Percentiles rank a stretch among this genome's conserved stretches.
phyloP scores from a whole-genome alignment of 2,329 filamentous ascomycete genomes.

The Hortaea werneckii region DNA sequence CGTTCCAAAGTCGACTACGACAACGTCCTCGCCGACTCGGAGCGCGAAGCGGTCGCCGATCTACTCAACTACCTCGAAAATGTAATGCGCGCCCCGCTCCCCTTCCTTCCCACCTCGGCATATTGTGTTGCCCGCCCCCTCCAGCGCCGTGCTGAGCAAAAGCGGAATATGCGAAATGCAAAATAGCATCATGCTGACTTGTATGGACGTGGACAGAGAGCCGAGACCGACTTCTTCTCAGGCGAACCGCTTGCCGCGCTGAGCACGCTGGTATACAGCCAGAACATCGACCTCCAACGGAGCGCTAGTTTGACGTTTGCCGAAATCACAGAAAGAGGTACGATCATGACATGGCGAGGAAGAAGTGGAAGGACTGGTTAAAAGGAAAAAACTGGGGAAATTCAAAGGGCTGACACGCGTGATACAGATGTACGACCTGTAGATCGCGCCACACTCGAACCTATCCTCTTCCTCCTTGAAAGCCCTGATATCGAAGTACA shows the following conservation, averaged over 20 bases:
- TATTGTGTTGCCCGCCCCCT: background rate
- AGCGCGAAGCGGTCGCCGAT: slow-evolving; percentile 93
- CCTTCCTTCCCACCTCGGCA: background rate
- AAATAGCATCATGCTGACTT: slow-evolving; percentile 9
- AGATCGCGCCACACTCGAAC: slow-evolving; percentile 86
- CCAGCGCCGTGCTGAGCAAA: no score
- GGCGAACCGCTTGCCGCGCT: slow-evolving; percentile 88
- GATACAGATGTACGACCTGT: slow-evolving; percentile 85
- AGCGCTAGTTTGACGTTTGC: slow-evolving; percentile 98
- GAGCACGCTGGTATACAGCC: slow-evolving; percentile 93
- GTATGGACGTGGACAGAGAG: slow-evolving; percentile 49
- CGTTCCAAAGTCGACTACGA: slow-evolving; percentile 30
- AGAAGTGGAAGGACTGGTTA: background rate
- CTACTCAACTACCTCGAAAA: slow-evolving; percentile 93
- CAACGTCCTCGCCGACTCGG: slow-evolving; percentile 77
- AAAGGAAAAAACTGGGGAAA: background rate
- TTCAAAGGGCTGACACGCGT: slow-evolving; percentile 1
- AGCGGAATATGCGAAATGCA: no score
- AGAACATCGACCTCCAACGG: slow-evolving; percentile 94
- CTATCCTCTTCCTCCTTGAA: slow-evolving; percentile 88
- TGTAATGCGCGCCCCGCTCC: slow-evolving; percentile 42
- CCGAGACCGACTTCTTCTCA: slow-evolving; percentile 96
- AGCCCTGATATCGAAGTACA: slow-evolving; percentile 96
- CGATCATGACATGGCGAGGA: slow-evolving; percentile 1
- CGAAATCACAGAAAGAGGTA: slow-evolving; percentile 97